Percentiles rank a stretch among this genome's conserved stretches.
These are phyloP conservation scores for Linnemannia elongata DNA, from an alignment of 192 early-diverging fungal species.

Conservation along the genomic window DNA sequence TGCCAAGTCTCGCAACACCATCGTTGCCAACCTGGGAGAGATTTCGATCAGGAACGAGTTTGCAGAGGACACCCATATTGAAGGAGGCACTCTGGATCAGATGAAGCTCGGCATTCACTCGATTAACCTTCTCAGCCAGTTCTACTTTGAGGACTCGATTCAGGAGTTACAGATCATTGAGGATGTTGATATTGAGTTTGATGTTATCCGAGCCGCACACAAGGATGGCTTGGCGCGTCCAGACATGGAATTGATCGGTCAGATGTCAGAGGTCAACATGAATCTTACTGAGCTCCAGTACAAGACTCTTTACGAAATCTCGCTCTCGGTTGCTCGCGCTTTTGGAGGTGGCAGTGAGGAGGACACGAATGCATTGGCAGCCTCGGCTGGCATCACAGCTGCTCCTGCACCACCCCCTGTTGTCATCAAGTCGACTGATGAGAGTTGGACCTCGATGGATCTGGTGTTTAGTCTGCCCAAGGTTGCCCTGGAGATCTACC, in stretches of 20 bases:
- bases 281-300: conserved; percentile 88
- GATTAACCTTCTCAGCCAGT: conserved; percentile 68
- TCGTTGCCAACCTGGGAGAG: conserved; percentile 87
- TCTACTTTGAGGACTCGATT: conserved; percentile 56
- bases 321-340: conserved; percentile 64
- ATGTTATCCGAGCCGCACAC: conserved; percentile 70
- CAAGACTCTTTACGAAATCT: conserved; percentile 78
- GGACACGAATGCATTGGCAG: conserved; percentile 24
- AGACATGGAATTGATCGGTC: conserved; percentile 73
- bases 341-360: conserved; percentile 54
- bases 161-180: conserved; percentile 85
- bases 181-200: conserved; percentile 85
- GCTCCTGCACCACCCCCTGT: conserved; percentile 11
- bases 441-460: conserved; percentile 60
- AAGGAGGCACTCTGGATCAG: conserved; percentile 67
- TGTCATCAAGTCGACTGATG: conserved; percentile 6
- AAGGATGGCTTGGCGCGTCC: conserved; percentile 67
- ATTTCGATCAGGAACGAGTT: conserved; percentile 89
- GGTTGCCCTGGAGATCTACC: conserved; percentile 86
- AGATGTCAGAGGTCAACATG: conserved; percentile 82
- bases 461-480: conserved; percentile 76
- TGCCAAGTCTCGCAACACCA: conserved; percentile 68
- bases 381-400: conserved; percentile 32
- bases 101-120: conserved; percentile 75
- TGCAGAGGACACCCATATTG: conserved; percentile 62